These are phyloP conservation scores for Platanthera zijinensis DNA, from an alignment of 106 monocot genomes.

Conservation along the genomic window DNA sequence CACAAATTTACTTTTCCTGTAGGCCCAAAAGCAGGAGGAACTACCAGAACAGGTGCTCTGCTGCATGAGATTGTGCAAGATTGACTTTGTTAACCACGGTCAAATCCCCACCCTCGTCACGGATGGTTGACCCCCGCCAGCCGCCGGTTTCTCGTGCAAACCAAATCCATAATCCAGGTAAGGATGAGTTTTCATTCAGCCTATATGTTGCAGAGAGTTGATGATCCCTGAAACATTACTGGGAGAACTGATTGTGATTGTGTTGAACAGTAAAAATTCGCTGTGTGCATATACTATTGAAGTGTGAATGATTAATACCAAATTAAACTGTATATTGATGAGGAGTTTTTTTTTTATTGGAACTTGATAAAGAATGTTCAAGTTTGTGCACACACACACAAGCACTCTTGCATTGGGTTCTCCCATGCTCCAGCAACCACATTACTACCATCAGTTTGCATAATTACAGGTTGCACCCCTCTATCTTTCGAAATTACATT, in stretches of 20 bases:
- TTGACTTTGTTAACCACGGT: constrained; percentile 47
- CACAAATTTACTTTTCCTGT: constrained; percentile 2
- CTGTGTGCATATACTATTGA: no score
- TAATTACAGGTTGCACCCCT: no score
- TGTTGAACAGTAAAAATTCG: background rate
- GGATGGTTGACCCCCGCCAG: constrained; percentile 15
- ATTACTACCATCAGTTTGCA: no score
- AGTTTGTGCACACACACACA: no score
- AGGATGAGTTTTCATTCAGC: background rate
- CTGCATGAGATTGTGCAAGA: constrained; percentile 65
- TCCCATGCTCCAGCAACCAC: no score
- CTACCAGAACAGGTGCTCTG: constrained; percentile 63
- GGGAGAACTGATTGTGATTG: background rate
- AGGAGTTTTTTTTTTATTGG: no score
- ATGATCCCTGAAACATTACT: background rate
- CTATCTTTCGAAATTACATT: no score
- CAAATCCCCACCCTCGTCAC: constrained; percentile 54
- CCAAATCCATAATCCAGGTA: background rate
- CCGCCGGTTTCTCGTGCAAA: background rate
- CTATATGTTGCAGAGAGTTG: background rate
- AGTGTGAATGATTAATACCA: no score
- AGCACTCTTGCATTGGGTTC: no score
- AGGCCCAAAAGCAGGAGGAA: constrained; percentile 64
- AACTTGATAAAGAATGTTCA: no score
- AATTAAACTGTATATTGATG: no score